Conservation (phyloP, 192 early-diverging fungal species). For the Geosiphon pyriformis region DNA sequence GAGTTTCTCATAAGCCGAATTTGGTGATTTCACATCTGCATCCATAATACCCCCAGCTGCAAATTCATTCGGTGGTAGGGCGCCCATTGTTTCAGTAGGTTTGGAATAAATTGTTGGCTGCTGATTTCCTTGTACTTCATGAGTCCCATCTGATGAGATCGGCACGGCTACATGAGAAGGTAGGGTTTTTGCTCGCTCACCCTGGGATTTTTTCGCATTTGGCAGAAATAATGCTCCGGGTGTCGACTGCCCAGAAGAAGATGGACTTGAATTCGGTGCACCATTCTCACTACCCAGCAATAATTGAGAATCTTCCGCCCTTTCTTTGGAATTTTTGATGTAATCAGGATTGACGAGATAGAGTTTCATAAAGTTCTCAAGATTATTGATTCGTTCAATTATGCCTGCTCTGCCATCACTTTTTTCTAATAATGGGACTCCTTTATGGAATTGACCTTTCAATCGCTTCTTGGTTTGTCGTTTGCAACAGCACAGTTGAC, state of each 20-base stretch:
- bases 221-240: too few species aligned
- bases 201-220: not conserved
- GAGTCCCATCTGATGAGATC: not conserved
- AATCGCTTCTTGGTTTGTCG: not conserved
- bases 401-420: not conserved
- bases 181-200: not conserved
- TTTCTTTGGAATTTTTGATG: not conserved
- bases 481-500: not conserved
- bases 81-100: too few species aligned
- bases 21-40: too few species aligned
- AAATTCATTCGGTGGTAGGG: too few species aligned
- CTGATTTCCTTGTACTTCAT: not conserved
- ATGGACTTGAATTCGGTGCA: not conserved
- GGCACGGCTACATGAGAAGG: not conserved
- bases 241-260: not conserved
- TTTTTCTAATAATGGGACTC: not conserved
- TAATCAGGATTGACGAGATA: not conserved
- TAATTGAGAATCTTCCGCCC: not conserved
- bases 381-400: not conserved
- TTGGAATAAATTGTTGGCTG: too few species aligned
- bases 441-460: not conserved
- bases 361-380: not conserved
- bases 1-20: too few species aligned
- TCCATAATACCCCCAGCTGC: too few species aligned
- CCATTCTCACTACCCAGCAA: not conserved